Conservation (phyloP, 257 asterid species). For the Ajuga chamaepitys region DNA sequence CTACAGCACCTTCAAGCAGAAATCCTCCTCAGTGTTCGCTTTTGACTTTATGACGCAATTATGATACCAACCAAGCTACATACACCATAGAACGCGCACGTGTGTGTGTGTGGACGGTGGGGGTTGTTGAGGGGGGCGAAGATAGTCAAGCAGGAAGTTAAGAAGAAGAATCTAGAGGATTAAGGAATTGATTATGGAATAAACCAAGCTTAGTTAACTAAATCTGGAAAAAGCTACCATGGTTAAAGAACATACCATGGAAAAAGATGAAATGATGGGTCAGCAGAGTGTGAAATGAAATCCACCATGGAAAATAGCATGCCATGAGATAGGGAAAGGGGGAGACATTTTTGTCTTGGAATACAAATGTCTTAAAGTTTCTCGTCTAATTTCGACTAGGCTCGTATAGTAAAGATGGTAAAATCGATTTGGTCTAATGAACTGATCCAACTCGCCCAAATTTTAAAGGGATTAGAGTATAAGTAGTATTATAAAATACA, state of each 20-base stretch:
- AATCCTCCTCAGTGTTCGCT: constrained; percentile 7
- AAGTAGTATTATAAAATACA: too few species aligned
- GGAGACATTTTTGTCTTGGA: background rate
- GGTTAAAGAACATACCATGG: constrained; percentile 13
- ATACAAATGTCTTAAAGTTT: too few species aligned
- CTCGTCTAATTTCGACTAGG: too few species aligned
- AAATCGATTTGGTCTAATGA: too few species aligned
- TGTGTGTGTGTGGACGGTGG: constrained; percentile 13
- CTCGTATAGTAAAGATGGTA: too few species aligned
- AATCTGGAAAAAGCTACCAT: background rate
- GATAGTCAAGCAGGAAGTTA: constrained; percentile 22
- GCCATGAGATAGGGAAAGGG: constrained; percentile 10
- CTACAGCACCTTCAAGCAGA: constrained; percentile 24
- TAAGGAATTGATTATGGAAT: constrained; percentile 8
- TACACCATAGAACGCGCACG: constrained; percentile 1
- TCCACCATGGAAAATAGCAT: constrained; percentile 12
- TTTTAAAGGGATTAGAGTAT: too few species aligned
- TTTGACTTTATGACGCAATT: constrained; percentile 11
- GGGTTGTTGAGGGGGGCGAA: background rate
- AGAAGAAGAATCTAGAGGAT: constrained; percentile 6
- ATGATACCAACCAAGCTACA: constrained; percentile 11
- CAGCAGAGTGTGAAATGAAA: constrained; percentile 3
- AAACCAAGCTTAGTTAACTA: constrained; percentile 11
- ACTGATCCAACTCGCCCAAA: too few species aligned
- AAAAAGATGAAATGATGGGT: background rate